A percentile compares a stretch with the other conserved stretches of the same genome.
These are phyloP conservation scores for Lipomyces kockii DNA, from an alignment of 805 yeast species.

Conservation along the genomic window DNA sequence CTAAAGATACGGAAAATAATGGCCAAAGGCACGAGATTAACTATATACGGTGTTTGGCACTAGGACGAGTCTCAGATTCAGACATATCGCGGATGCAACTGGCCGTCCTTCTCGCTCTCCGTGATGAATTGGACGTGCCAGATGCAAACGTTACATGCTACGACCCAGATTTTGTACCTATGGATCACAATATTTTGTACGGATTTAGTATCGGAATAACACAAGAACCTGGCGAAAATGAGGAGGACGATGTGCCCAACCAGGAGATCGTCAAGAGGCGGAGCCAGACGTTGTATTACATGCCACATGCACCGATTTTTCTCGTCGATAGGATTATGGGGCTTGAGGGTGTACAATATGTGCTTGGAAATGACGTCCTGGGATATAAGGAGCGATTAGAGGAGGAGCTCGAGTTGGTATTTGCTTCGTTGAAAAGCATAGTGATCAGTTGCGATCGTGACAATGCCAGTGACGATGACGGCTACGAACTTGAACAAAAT, in stretches of 20 bases:
- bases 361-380: conserved; percentile 33
- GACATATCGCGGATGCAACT: conserved; percentile 63
- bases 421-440: conserved; percentile 3
- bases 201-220: conserved; percentile 40
- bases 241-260: neutral
- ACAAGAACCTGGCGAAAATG: conserved; percentile 15
- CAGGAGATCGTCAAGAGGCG: conserved; percentile 6
- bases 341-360: conserved; percentile 23
- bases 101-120: conserved; percentile 58
- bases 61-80: conserved; percentile 64
- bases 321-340: conserved; percentile 39
- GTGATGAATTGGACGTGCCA: conserved; percentile 39
- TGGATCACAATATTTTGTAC: conserved; percentile 51
- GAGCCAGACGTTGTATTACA: conserved; percentile 53
- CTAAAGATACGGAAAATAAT: neutral
- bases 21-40: neutral
- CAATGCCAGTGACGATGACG: neutral
- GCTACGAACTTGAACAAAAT: neutral
- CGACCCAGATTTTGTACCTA: conserved; percentile 65
- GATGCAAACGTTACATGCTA: conserved; percentile 52
- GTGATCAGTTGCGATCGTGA: conserved; percentile 7
- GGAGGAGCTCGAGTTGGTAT: conserved; percentile 22
- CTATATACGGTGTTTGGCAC: conserved; percentile 66
- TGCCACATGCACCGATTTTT: conserved; percentile 75
- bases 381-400: conserved; percentile 26